Evolutionary conservation across 176 grass and related monocot species (phyloP).

Genomic region (Tillandsia leiboldiana): DNA sequence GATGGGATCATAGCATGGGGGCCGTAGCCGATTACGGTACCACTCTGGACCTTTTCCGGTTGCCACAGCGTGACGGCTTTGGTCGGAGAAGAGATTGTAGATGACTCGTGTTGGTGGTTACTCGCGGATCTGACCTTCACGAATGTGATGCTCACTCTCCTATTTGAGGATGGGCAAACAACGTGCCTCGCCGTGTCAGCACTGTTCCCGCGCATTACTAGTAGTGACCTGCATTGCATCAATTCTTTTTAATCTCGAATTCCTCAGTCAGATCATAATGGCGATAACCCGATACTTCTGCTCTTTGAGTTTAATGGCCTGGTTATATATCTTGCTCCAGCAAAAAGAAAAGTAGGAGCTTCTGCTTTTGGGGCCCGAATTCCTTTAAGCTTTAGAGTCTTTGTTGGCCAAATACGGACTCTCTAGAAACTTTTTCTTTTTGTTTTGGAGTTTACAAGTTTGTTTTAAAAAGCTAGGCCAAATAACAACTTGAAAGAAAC

Average conservation of each 20-base stretch:
- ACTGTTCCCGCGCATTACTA: conserved; percentile 98
- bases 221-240: conserved; percentile 46
- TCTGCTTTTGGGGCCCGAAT: too few relatives aligned
- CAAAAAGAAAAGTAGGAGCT: too few relatives aligned
- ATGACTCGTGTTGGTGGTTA: conserved; percentile 35
- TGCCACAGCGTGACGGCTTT: conserved; percentile 76
- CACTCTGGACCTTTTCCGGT: conserved; percentile 26
- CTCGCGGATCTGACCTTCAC: conserved; percentile 49
- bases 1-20: conserved; percentile 57
- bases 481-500: not conserved
- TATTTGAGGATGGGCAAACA: conserved; percentile 69
- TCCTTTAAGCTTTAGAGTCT: too few relatives aligned
- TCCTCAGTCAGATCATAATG: not conserved
- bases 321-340: too few relatives aligned
- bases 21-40: conserved; percentile 36
- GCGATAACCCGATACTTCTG: too few relatives aligned
- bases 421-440: too few relatives aligned
- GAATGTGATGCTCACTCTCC: conserved; percentile 80
- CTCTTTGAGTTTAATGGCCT: too few relatives aligned
- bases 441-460: not conserved
- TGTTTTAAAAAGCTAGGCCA: not conserved
- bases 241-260: not conserved
- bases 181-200: conserved; percentile 93
- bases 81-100: conserved; percentile 42
- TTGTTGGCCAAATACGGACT: too few relatives aligned